Evolutionary conservation across 805 yeast genomes (phyloP).

Genomic region (Myxozyma neotropica): DNA sequence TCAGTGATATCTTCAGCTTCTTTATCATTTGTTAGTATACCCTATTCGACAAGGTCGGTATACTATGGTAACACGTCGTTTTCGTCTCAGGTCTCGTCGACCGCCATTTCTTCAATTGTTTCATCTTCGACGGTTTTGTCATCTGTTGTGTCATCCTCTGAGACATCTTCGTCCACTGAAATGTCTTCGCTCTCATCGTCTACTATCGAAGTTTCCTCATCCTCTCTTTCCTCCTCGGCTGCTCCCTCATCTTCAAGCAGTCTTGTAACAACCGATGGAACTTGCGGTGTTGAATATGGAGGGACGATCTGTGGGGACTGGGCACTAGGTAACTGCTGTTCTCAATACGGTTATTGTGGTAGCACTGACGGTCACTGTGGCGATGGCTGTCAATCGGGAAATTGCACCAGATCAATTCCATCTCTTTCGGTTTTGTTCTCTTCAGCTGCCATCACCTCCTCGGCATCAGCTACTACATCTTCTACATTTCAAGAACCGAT

Average conservation of each 20-base stretch:
- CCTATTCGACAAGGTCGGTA: no score
- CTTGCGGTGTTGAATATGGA: slow-evolving; percentile 17
- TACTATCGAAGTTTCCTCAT: no score
- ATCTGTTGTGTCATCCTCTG: no score
- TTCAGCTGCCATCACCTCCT: neutral
- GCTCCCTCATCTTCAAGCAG: slow-evolving; percentile 12
- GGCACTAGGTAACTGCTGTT: slow-evolving; percentile 25
- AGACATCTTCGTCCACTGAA: no score
- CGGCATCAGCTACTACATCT: neutral
- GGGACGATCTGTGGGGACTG: slow-evolving; percentile 27
- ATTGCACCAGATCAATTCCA: neutral
- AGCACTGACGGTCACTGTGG: slow-evolving; percentile 18
- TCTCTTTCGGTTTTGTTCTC: no score
- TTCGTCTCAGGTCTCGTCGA: no score
- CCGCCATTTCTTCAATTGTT: no score
- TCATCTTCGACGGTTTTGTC: no score
- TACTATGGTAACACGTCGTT: no score
- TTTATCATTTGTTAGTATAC: no score
- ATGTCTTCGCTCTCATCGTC: neutral
- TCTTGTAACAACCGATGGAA: slow-evolving; percentile 27
- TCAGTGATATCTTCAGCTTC: no score
- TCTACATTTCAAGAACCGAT: slow-evolving; percentile 22
- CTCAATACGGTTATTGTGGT: slow-evolving; percentile 26
- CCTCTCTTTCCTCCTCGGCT: neutral
- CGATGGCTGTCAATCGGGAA: slow-evolving; percentile 17